Evolutionary conservation across 768 basidiomycete species (phyloP).

Genomic region (Russula griseocarnosa): DNA sequence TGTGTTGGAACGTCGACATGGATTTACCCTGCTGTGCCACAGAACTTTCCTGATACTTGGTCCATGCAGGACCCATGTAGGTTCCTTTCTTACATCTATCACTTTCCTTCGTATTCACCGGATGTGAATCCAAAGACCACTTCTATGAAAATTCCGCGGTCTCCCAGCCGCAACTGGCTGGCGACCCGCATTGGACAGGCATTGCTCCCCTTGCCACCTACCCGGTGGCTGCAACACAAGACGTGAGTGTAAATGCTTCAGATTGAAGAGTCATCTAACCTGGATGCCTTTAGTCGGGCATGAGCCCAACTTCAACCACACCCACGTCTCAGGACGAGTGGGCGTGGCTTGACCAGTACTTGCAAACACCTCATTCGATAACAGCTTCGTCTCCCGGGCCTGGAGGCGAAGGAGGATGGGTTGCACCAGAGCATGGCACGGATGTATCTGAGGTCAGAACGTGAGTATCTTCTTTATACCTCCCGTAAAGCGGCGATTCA

Average conservation of each 20-base stretch:
- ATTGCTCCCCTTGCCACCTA: not conserved
- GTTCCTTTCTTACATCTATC: not conserved
- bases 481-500: not conserved
- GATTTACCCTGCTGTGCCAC: not conserved
- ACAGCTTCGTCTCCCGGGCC: not conserved
- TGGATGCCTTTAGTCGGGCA: too few species aligned
- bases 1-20: not conserved
- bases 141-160: not conserved
- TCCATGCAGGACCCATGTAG: not conserved
- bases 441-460: not conserved
- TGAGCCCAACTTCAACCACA: too few species aligned
- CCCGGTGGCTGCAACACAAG: not conserved
- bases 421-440: not conserved
- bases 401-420: not conserved
- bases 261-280: not conserved
- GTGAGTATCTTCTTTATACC: not conserved
- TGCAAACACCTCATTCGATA: not conserved
- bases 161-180: not conserved
- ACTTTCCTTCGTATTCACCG: not conserved
- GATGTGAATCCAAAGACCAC: not conserved
- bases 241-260: not conserved
- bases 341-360: too few species aligned
- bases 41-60: not conserved
- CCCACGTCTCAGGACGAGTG: too few species aligned
- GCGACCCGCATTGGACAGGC: too few species aligned